These are phyloP conservation scores for Phyllosticta citriasiana DNA, from an alignment of 2,329 filamentous ascomycete species.

Conservation along the genomic window DNA sequence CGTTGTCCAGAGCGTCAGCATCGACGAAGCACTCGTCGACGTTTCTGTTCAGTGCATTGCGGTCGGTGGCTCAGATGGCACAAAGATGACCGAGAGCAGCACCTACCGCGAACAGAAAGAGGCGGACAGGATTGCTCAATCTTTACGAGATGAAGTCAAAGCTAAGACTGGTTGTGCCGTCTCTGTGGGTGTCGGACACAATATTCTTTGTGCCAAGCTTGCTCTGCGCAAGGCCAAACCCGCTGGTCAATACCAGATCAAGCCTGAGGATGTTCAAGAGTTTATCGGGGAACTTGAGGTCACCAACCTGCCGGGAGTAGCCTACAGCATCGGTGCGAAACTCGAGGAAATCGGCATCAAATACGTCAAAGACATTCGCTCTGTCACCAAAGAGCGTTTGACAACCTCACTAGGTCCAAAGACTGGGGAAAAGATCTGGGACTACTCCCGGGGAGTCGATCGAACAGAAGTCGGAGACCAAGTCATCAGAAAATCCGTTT, in stretches of 20 bases:
- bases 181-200: constrained; percentile 84
- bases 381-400: constrained; percentile 66
- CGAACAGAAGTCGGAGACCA: constrained; percentile 76
- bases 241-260: constrained; percentile 82
- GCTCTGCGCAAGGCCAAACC: constrained; percentile 88
- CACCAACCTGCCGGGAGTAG: constrained; percentile 81
- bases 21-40: constrained; percentile 90
- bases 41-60: constrained; percentile 60
- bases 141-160: constrained; percentile 61
- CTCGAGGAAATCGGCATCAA: constrained; percentile 79
- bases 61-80: constrained; percentile 56
- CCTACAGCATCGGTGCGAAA: constrained; percentile 76
- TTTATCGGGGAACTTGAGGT: constrained; percentile 71
- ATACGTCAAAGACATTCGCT: constrained; percentile 71
- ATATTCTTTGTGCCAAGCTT: constrained; percentile 84
- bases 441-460: constrained; percentile 85
- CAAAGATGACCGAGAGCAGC: constrained; percentile 54
- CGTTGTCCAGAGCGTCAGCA: constrained; percentile 87
- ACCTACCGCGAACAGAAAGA: constrained; percentile 69
- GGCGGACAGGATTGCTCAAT: constrained; percentile 60
- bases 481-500: constrained; percentile 81
- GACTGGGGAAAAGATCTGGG: constrained; percentile 81
- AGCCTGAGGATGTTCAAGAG: constrained; percentile 65
- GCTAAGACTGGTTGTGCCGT: constrained; percentile 72
- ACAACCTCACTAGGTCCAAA: constrained; percentile 72